Base-by-base conservation (phyloP, 1,284 basidiomycete species). In the Ganoderma sinense region DNA sequence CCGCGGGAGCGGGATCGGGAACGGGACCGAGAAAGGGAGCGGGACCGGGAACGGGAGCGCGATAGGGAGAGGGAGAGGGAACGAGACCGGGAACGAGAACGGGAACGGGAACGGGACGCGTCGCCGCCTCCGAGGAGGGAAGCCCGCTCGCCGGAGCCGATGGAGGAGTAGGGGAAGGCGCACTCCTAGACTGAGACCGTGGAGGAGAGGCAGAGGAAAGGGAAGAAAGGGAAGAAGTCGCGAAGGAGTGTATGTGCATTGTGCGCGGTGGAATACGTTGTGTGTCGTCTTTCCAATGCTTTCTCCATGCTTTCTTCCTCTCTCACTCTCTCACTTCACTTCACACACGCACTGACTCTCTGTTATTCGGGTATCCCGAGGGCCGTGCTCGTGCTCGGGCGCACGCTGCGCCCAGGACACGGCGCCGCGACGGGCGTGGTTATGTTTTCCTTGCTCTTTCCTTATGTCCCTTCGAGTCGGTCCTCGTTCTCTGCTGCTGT, bases 61-160 rank as follows among this genome's bases (percentile, higher is more conserved):
- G 66, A 62, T 1, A 56, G 65, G 59, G 71, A 69, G 43, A 60
- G 62, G 29, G 66, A 62, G 3, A 62, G 65, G 62, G 68, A 69
- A 26, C 43, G 62, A 20, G 67, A 71, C 56, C 20, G 61, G 33
- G 70, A 71, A 10, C 29, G 67, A n/a, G 71, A 69, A 36, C 16
- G 68, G 26, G 71, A 69, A 31, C 58, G 69, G 58, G 74, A 73
- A 29, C 41, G 64, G 61, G 74, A 70, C 39, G 64, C 61, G 65
- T 65, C 62, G 58, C 66, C 72, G 39, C 63, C 69, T 26, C n/a
- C 74, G 45, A 62, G 71, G 65, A 67, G 67, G 59, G 71, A 68
- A 29, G 71, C 58, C 36, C 75, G 71, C 20, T 75, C 75, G 59
- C 71, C 71, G 14, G 71, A 73, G 64, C 71, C 70, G 56, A 72